A percentile compares a stretch with the other conserved stretches of the same genome.
Evolutionary conservation across 202 grass and related monocot species (phyloP).

Genomic region (Schoenoplectus triqueter): DNA sequence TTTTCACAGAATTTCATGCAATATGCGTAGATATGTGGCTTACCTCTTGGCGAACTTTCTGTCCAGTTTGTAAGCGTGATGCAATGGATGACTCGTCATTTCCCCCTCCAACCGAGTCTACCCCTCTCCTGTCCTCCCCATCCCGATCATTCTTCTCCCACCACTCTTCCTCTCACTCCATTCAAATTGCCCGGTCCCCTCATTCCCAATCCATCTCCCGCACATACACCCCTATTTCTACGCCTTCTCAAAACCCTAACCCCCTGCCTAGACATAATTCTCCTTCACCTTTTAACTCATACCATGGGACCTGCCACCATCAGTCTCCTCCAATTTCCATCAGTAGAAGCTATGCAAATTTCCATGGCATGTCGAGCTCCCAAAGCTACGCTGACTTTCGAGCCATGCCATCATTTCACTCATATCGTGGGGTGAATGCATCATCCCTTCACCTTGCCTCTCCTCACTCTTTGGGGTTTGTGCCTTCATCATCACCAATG

Average conservation of each 20-base stretch:
- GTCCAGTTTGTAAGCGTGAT: constrained; percentile 91
- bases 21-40: constrained; percentile 90
- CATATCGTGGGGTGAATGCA: constrained; percentile 41
- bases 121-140: constrained; percentile 55
- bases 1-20: constrained; percentile 82
- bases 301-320: constrained; percentile 6
- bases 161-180: constrained; percentile 60
- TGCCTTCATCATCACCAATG: constrained; percentile 62
- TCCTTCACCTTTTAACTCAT: constrained; percentile 44
- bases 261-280: constrained; percentile 17
- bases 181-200: constrained; percentile 58
- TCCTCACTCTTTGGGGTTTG: constrained; percentile 54
- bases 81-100: constrained; percentile 52
- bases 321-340: constrained; percentile 54
- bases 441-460: constrained; percentile 50
- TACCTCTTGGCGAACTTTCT: constrained; percentile 92
- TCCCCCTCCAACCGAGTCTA: constrained; percentile 50
- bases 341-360: constrained; percentile 67
- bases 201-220: constrained; percentile 57
- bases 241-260: constrained; percentile 40
- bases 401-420: constrained; percentile 58
- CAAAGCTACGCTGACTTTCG: constrained; percentile 56
- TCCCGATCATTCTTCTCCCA: constrained; percentile 47
- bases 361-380: constrained; percentile 51
- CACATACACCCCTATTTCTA: constrained; percentile 50